Evolutionary conservation across 1,139 yeast species (phyloP), one percentile per base, ranked within the genome.

Genomic region (Hanseniaspora gamundiae): DNA sequence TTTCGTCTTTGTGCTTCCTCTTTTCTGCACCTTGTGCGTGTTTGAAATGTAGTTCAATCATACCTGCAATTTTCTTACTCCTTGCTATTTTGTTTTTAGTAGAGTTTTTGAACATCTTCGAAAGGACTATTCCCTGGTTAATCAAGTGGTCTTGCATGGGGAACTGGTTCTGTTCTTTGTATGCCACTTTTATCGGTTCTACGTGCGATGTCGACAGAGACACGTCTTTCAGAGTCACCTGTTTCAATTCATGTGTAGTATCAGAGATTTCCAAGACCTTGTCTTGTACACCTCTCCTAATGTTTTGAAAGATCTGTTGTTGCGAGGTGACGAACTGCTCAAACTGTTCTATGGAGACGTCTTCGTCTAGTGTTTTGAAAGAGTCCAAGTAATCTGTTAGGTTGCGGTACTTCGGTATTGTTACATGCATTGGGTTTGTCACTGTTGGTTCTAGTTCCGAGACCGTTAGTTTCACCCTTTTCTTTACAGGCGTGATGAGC

Each of bases 21-120:
- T 91, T 97, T 51, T 84, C 87, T 40, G 94, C 95, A 43, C 95
- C 95, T 1, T 80, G 78, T 46, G 84, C 72, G 61, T 87, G 78
- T 54, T 82, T 83, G 66, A 87, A 91, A 65, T 91, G 93, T 42
- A 72, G 78, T 49, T 88, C 97, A 28, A 93, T 68, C 83, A 87
- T 84, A 41, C 72, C 77, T 0, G 96, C 80, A 14, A 87, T 71
- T 52, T 78, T 84, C 54, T 80, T 74, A 2, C 86, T 78, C 49
- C 78, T 69, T n/a, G 80, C 71, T 24, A 77, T 73, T 52, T 83
- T 85, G 26, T 75, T 74, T 48, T 69, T 76, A 43, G 86, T 71
- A 48, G 75, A 71, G 49, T 81, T 91, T 46, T 74, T 76, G 52
- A 86, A 78, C 8, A 85, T 64, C 52, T 77, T 80, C 6, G 95